Evolutionary conservation across 208 protist genomes (phyloP).

Genomic region (Hexamita inflata): DNA sequence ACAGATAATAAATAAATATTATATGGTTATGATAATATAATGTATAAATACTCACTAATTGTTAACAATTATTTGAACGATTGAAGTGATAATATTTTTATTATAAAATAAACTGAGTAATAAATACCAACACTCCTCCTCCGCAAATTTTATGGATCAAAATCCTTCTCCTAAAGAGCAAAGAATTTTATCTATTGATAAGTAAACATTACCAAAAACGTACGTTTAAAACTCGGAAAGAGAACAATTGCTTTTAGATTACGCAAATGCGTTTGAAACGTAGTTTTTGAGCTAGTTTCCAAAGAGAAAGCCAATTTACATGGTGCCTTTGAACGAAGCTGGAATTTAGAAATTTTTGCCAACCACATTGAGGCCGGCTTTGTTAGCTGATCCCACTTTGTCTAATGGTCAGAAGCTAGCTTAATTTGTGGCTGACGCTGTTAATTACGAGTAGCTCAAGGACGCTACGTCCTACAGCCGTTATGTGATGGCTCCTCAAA

Average conservation of each 20-base stretch:
- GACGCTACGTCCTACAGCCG: slow-evolving; percentile 52
- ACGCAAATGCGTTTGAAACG: slow-evolving; percentile 52
- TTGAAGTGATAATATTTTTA: too few species aligned
- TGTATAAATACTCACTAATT: too few species aligned
- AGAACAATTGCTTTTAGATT: slow-evolving; percentile 55
- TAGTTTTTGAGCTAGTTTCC: slow-evolving; percentile 62
- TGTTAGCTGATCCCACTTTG: slow-evolving; percentile 57
- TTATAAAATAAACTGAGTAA: too few species aligned
- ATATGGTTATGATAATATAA: too few species aligned
- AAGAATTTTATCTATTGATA: neutral
- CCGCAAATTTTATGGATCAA: too few species aligned
- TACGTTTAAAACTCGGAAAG: slow-evolving; percentile 54
- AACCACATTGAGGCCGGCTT: slow-evolving; percentile 64
- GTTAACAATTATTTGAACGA: too few species aligned
- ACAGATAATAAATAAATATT: too few species aligned
- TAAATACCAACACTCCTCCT: too few species aligned
- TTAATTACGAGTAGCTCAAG: slow-evolving; percentile 60
- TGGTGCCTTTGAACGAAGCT: slow-evolving; percentile 61
- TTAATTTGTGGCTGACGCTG: slow-evolving; percentile 61
- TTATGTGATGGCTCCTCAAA: slow-evolving; percentile 62
- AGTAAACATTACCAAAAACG: slow-evolving; percentile 45
- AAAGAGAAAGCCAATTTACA: slow-evolving; percentile 54
- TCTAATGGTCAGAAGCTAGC: slow-evolving; percentile 53
- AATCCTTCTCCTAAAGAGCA: too few species aligned
- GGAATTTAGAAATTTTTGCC: slow-evolving; percentile 63